Evolutionary conservation across 2,329 filamentous ascomycete genomes (phyloP).

Genomic region (Claviceps africana): DNA sequence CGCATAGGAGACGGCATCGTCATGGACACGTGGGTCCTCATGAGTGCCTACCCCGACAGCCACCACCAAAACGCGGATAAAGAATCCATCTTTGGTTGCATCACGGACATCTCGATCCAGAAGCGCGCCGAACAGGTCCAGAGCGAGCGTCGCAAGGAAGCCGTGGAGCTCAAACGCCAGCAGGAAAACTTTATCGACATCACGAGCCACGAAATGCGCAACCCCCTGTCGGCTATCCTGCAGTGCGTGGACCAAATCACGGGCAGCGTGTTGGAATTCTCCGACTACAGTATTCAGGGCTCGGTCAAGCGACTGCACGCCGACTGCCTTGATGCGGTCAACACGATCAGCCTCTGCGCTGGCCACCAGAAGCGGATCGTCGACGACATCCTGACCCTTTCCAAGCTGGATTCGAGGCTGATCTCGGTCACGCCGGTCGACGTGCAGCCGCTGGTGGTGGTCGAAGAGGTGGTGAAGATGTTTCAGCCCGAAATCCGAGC

Average conservation of each 20-base stretch:
- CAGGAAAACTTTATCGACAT: slow-evolving; percentile 61
- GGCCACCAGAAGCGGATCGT: slow-evolving; percentile 63
- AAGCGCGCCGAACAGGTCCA: slow-evolving; percentile 55
- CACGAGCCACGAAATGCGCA: slow-evolving; percentile 61
- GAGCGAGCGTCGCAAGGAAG: slow-evolving; percentile 56
- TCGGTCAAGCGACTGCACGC: slow-evolving; percentile 35
- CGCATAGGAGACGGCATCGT: slow-evolving; percentile 42
- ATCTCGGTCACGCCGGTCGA: slow-evolving; percentile 56
- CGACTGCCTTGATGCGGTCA: slow-evolving; percentile 54
- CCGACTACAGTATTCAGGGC: slow-evolving; percentile 14
- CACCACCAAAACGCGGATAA: slow-evolving; percentile 46
- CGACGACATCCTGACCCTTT: slow-evolving; percentile 54
- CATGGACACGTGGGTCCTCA: slow-evolving; percentile 64
- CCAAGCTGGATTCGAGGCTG: slow-evolving; percentile 56
- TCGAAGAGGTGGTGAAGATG: slow-evolving; percentile 59
- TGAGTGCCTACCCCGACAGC: slow-evolving; percentile 62
- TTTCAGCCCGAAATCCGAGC: slow-evolving; percentile 61
- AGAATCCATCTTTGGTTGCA: slow-evolving; percentile 63
- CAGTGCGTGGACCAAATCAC: slow-evolving; percentile 64
- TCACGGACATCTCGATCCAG: slow-evolving; percentile 74
- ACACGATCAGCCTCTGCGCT: slow-evolving; percentile 65
- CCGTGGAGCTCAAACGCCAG: slow-evolving; percentile 62
- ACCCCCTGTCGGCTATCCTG: slow-evolving; percentile 58
- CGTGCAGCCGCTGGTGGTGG: slow-evolving; percentile 48
- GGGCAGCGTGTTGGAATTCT: slow-evolving; percentile 31